Conservation (phyloP, 768 basidiomycete genomes). For the Suillus subluteus region DNA sequence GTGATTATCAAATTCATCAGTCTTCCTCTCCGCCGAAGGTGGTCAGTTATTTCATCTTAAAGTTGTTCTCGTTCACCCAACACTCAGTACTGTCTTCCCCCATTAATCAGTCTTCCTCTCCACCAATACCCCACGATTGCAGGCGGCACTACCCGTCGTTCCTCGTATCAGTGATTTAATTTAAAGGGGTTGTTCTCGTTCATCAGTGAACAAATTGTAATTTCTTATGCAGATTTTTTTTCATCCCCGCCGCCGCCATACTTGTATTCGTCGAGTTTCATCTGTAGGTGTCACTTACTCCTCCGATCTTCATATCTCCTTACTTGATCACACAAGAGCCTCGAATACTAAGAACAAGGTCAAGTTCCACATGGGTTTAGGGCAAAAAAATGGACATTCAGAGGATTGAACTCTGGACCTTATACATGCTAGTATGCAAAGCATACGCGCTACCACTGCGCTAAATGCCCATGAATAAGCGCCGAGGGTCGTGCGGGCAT, state of each 20-base stretch:
- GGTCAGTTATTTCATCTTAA: not conserved
- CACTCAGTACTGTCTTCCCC: not conserved
- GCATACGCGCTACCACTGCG: slow-evolving; percentile 49
- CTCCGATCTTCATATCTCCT: not conserved
- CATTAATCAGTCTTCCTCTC: not conserved
- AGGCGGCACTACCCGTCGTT: not conserved
- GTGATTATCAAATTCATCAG: not conserved
- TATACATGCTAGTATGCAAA: slow-evolving; percentile 43
- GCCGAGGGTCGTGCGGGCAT: not conserved
- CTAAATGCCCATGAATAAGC: slow-evolving; percentile 25
- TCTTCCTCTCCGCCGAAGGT: not conserved
- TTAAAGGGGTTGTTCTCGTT: not conserved
- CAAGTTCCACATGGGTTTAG: not conserved
- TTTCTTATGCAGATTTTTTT: not conserved
- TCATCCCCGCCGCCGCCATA: not conserved
- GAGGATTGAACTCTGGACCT: slow-evolving; percentile 49
- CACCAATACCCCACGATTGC: not conserved
- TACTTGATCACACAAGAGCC: not conserved
- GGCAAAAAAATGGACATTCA: slow-evolving; percentile 40
- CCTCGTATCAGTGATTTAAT: not conserved
- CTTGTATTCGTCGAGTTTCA: not conserved
- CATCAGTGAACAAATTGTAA: not conserved
- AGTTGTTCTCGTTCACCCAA: not conserved
- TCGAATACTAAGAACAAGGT: not conserved
- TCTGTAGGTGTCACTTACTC: not conserved